Conservation (phyloP, 306 rosid species). For the Calophaca sinica region DNA sequence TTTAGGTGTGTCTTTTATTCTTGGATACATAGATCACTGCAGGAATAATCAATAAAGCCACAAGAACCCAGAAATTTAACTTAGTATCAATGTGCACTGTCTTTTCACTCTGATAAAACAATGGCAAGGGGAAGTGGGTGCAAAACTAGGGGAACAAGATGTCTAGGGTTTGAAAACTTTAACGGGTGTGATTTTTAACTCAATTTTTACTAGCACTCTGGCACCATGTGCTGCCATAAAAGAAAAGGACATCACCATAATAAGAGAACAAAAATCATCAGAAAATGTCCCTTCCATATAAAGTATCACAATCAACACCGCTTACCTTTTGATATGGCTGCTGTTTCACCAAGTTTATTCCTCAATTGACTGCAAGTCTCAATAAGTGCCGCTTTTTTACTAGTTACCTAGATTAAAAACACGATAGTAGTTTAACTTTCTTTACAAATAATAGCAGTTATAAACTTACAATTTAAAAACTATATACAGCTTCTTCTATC, state of each 20-base stretch:
- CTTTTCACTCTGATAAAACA: not conserved
- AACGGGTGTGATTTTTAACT: not conserved
- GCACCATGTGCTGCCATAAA: too few species aligned
- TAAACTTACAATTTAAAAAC: not conserved
- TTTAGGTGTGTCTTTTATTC: not conserved
- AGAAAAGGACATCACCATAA: conserved; percentile 10
- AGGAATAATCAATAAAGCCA: not conserved
- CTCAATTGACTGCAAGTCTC: conserved; percentile 73
- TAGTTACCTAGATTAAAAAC: conserved; percentile 70
- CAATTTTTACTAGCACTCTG: not conserved
- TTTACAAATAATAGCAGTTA: conserved; percentile 11
- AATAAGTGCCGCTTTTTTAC: conserved; percentile 83
- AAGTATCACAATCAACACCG: conserved; percentile 25
- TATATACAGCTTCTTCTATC: conserved; percentile 17
- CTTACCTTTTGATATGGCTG: conserved; percentile 76
- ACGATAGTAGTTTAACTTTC: conserved; percentile 25
- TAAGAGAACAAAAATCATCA: conserved; percentile 27
- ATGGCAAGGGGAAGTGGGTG: not conserved
- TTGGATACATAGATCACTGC: not conserved
- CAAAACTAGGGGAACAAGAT: not conserved
- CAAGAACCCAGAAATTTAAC: conserved; percentile 14
- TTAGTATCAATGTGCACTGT: not conserved
- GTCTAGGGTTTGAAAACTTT: conserved; percentile 1
- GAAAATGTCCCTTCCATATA: conserved; percentile 14
- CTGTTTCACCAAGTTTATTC: conserved; percentile 71